Evolutionary conservation across 2,329 filamentous ascomycete genomes (phyloP).

Genomic region (Pyrenochaeta sp.): DNA sequence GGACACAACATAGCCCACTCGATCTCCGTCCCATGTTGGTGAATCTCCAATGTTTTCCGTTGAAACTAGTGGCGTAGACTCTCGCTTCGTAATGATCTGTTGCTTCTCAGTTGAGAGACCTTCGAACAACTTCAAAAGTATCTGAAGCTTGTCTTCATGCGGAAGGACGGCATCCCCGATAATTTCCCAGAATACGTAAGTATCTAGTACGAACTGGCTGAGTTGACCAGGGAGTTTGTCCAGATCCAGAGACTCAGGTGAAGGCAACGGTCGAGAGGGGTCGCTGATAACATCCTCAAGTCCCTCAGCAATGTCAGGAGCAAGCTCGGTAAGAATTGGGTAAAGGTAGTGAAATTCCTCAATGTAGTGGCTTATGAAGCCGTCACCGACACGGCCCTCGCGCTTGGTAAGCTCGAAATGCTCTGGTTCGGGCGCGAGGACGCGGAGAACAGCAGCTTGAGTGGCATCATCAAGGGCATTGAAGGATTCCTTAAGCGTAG

Average conservation of each 20-base stretch:
- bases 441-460: background rate
- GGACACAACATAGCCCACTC: background rate
- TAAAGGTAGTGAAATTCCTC: background rate
- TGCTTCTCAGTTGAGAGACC: background rate
- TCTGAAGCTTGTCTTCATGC: background rate
- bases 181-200: background rate
- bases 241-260: background rate
- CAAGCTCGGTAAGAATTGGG: background rate
- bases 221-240: background rate
- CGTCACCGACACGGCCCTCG: background rate
- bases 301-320: background rate
- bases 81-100: background rate
- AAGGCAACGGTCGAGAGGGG: background rate
- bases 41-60: background rate
- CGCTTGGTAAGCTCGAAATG: background rate
- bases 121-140: slow-evolving; percentile 5
- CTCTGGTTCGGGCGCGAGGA: background rate
- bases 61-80: background rate
- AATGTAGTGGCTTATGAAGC: slow-evolving; percentile 1
- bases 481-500: background rate
- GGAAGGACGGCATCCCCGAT: background rate
- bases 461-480: background rate
- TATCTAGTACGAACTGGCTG: slow-evolving; percentile 5
- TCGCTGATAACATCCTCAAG: background rate
- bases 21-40: background rate